Base-by-base conservation (phyloP, 495 filamentous ascomycete species). In the Hyaloscypha finlandica region DNA sequence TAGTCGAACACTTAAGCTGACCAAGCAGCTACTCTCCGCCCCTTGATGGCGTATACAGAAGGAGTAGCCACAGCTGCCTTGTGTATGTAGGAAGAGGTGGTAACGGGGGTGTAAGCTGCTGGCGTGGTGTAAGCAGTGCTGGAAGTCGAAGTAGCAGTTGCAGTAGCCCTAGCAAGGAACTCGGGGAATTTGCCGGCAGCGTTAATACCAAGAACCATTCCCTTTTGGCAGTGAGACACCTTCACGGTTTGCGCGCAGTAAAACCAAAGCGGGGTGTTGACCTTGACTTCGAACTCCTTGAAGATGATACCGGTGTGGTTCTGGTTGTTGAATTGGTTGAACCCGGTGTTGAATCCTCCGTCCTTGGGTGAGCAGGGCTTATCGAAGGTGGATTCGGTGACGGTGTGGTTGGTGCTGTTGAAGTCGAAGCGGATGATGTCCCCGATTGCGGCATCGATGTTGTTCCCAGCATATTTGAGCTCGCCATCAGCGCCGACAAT, bases 131-230 rank as follows among this genome's bases (percentile, higher is more conserved):
- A 25, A 25, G 25, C 25, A 25, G 25, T 25, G 25, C 25, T 25
- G 25, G 25, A 25, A 25, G 25, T 25, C 25, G 25, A 25, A 25
- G 25, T 52, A 4, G 64, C 60, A 14, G 53, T 66, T 12, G 62
- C 68, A 31, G 63, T 75, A 12, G 74, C 74, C 37, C 63, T 68
- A 14, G 55, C 67, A 1, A 75, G 30, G 57, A 68, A 76, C 11
- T 61, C 71, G 3, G 61, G 31, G 59, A 75, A 74, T 64, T 74
- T 75, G 2, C 55, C 65, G n/a, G 68, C 70, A 0, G 75, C 74
- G 42, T 77, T 77, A 33, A 77, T 63, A 16, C 68, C 74, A 12
- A 77, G 72, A 8, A 77, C 75, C 75, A 77, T 77, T n/a, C 75
- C 75, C 6, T 69, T 52, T 19, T 66, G 54, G 57, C 75, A 77